Percentiles rank a stretch among this genome's conserved stretches.
phyloP scores from a whole-genome alignment of 352 stramenopile species.

The Globisporangium paddicum region DNA sequence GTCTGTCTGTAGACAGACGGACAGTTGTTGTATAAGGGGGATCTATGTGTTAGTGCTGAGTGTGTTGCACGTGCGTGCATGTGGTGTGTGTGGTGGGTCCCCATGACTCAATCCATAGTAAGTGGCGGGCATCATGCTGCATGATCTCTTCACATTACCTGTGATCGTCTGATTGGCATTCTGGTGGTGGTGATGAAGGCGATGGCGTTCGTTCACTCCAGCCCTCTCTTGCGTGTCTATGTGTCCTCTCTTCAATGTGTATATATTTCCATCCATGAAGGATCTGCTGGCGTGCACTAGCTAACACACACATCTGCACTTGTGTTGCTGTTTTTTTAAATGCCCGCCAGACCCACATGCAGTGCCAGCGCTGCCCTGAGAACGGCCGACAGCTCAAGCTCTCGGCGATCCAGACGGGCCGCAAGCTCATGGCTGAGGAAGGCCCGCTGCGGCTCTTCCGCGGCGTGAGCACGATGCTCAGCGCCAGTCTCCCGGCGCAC shows the following conservation, averaged over 20 bases:
- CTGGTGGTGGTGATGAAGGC: slow-evolving; percentile 6
- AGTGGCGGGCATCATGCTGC: no score
- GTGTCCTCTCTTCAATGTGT: not conserved
- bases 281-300: not conserved
- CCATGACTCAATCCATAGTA: no score
- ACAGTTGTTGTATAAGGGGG: no score
- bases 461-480: slow-evolving; percentile 96
- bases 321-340: not conserved
- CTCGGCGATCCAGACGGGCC: slow-evolving; percentile 56
- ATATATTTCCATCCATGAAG: not conserved
- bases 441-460: slow-evolving; percentile 90
- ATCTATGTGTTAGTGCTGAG: no score
- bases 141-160: not conserved
- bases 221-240: slow-evolving; percentile 4
- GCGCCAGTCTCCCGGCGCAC: slow-evolving; percentile 96
- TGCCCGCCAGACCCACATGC: slow-evolving; percentile 92
- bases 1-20: not conserved
- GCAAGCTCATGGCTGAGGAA: slow-evolving; percentile 61
- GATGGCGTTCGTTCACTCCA: not conserved
- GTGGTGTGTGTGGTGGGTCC: no score
- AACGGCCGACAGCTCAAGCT: slow-evolving; percentile 57
- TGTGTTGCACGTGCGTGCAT: not conserved
- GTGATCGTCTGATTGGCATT: not conserved
- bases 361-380: slow-evolving; percentile 83
- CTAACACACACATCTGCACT: no score